A percentile compares a stretch with the other conserved stretches of the same genome.
Conservation (phyloP, 805 yeast species). For the Maudiozyma turicensis region DNA sequence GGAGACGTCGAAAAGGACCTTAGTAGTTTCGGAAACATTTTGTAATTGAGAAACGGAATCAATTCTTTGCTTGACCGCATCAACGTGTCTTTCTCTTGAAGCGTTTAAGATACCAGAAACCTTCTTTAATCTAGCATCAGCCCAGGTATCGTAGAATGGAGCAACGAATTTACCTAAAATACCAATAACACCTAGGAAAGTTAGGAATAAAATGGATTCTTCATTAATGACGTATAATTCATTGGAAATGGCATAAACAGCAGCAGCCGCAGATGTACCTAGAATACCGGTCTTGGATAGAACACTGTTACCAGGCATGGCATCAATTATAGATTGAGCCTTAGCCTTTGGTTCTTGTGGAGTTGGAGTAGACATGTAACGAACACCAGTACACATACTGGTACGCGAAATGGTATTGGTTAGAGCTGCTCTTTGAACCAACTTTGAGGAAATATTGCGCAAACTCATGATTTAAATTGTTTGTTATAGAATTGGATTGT, state of each 20-base stretch:
- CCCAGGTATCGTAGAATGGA: constrained; percentile 92
- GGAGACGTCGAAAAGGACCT: constrained; percentile 84
- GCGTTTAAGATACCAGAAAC: constrained; percentile 74
- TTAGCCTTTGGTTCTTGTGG: constrained; percentile 90
- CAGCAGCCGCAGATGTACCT: constrained; percentile 92
- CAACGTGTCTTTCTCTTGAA: constrained; percentile 83
- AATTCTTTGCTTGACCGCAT: constrained; percentile 89
- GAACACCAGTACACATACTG: constrained; percentile 31
- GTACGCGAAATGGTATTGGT: constrained; percentile 18
- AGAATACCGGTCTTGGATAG: constrained; percentile 89
- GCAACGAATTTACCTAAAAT: constrained; percentile 80
- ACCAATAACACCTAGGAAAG: constrained; percentile 69
- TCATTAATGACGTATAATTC: constrained; percentile 89
- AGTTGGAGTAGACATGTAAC: constrained; percentile 57
- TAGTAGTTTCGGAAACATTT: constrained; percentile 86
- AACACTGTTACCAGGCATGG: constrained; percentile 84
- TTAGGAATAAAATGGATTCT: constrained; percentile 76
- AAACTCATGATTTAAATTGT: constrained; percentile 16
- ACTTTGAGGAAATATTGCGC: constrained; percentile 22
- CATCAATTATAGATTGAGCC: constrained; percentile 82
- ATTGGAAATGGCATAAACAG: constrained; percentile 87
- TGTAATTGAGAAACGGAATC: constrained; percentile 77
- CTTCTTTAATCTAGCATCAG: constrained; percentile 73
- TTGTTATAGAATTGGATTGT: no score
- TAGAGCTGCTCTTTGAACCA: constrained; percentile 18